A percentile compares a stretch with the other conserved stretches of the same genome.
Conservation (phyloP, 1,284 basidiomycete species). For the Ganoderma multipileum region DNA sequence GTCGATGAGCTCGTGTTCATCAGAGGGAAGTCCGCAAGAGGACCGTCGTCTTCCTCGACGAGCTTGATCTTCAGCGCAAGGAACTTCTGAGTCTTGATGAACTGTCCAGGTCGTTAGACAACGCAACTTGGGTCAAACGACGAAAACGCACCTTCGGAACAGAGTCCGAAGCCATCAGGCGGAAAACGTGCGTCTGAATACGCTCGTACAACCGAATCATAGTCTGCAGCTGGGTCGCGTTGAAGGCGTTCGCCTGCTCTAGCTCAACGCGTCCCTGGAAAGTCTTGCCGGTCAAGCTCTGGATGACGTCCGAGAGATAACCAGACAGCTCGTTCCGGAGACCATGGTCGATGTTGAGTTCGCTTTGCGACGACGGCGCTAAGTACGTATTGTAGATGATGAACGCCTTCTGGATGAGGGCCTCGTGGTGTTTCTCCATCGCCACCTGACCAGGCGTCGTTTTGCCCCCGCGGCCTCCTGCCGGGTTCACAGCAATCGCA, state of each 20-base stretch:
- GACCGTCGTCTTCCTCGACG: conserved; percentile 68
- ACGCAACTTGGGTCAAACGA: background rate
- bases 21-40: conserved; percentile 39
- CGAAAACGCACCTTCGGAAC: conserved; percentile 81
- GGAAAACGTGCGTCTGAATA: conserved; percentile 96
- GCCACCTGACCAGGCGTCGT: conserved; percentile 80
- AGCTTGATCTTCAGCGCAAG: conserved; percentile 77
- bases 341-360: conserved; percentile 98
- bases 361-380: conserved; percentile 92
- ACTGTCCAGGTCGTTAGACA: conserved; percentile 50
- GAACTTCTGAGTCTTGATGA: conserved; percentile 85
- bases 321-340: conserved; percentile 92
- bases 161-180: conserved; percentile 97
- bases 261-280: conserved; percentile 83
- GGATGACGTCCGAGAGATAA: conserved; percentile 90
- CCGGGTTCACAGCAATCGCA: conserved; percentile 70
- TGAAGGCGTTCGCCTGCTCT: conserved; percentile 79
- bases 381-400: conserved; percentile 96
- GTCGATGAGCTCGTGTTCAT: conserved; percentile 39
- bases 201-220: conserved; percentile 95
- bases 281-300: conserved; percentile 74
- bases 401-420: conserved; percentile 93
- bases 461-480: conserved; percentile 48
- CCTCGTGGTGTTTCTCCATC: conserved; percentile 98
- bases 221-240: conserved; percentile 93